Conservation (phyloP, 306 rosid species). For the Lathyrus oleraceus region DNA sequence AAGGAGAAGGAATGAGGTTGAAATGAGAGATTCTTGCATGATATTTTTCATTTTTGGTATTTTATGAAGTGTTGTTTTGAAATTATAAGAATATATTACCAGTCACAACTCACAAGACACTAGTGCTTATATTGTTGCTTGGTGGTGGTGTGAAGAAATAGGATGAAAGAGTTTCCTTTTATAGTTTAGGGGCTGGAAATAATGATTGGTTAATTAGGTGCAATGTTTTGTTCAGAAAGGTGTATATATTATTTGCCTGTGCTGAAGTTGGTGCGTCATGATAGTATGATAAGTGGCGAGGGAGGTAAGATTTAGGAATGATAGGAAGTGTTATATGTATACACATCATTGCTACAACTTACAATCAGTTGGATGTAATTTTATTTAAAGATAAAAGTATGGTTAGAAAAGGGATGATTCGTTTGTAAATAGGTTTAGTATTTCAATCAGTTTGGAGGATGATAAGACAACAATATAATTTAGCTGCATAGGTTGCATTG, state of each 20-base stretch:
- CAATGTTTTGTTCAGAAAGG: constrained; percentile 31
- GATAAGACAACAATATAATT: neutral
- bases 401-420: constrained; percentile 16
- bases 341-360: constrained; percentile 20
- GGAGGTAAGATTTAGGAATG: constrained; percentile 22
- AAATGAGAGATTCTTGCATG: constrained; percentile 36
- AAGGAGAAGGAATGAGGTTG: constrained; percentile 37
- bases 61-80: neutral
- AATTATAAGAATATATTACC: neutral
- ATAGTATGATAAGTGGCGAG: constrained; percentile 7
- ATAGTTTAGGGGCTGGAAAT: neutral
- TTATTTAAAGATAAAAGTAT: neutral
- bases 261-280: constrained; percentile 38
- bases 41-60: constrained; percentile 26
- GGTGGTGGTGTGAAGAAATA: constrained; percentile 27
- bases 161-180: constrained; percentile 35
- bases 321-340: constrained; percentile 22
- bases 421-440: constrained; percentile 21
- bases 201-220: constrained; percentile 30
- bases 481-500: constrained; percentile 3
- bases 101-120: neutral
- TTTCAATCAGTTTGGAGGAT: constrained; percentile 30
- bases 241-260: constrained; percentile 19
- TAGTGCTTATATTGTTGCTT: neutral
- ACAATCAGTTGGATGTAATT: constrained; percentile 29